Evolutionary conservation across 2,329 filamentous ascomycete genomes (phyloP), one percentile per base, ranked within the genome.

Genomic region (Colletotrichum cordylinicola): DNA sequence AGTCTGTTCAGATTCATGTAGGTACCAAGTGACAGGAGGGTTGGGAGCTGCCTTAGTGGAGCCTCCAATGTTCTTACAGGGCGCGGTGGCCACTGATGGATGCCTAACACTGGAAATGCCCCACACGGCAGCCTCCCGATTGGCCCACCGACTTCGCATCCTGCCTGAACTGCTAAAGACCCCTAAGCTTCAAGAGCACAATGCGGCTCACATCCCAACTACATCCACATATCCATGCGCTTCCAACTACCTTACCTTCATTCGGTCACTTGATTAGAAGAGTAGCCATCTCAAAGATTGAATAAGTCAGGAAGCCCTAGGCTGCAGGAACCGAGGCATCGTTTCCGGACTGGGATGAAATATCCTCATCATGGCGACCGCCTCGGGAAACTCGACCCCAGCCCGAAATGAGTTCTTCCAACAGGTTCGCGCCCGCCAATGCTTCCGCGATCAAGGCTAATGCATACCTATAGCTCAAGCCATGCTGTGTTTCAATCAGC

Each of bases 401-500:
- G 76, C 73, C 39, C 81, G 85, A 61, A 84, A 84, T 72, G 81
- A 82, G 31, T 82, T 86, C 77, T 86, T 86, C 71, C 81, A 84
- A 65, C 81, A 84, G 79, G 85, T 84, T 56, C 24, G 78, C 72
- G 21, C 33, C 27, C 4, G 13, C 31, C 18, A 4, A 31, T 27
- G 18, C 12, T 31, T 18, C 4, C 29, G 12, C 4, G 18, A 33
- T 43, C 12, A 62, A 12, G 18, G n/a, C 73, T 75, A 35, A 75
- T 48, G 72, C 37, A 37, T 43, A 9, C 35, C n/a, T 18, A 15
- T 60, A 93, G 92, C 88, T 93, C 75, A 93, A 93, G 83, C 91
- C 91, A 81, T 88, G 85, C 78, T 93, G 92, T 79, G 86, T 93
- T 71, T 86, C 88, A 72, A 89, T 93, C 77, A 92, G 90, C 83